These are phyloP conservation scores for Bassia scoparia DNA, from an alignment of 148 eudicot genomes.

Conservation along the genomic window DNA sequence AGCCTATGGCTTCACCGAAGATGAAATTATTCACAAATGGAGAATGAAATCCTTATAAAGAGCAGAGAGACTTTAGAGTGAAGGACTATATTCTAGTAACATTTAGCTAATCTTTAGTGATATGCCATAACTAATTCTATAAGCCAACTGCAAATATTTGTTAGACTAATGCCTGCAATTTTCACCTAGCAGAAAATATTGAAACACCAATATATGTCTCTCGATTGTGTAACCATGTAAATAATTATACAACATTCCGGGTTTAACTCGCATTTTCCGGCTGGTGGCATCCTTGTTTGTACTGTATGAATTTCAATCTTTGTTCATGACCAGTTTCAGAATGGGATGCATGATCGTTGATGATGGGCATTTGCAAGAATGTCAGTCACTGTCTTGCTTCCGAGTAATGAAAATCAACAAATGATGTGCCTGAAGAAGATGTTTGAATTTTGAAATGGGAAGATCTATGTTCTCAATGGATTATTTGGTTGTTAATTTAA, in stretches of 20 bases:
- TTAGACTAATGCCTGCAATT: not conserved
- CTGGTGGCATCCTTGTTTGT: not conserved
- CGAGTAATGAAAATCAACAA: slow-evolving; percentile 54
- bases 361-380: slow-evolving; percentile 53
- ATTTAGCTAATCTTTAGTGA: too few relatives aligned
- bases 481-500: too few relatives aligned
- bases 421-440: slow-evolving; percentile 54
- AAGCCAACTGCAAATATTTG: not conserved
- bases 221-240: slow-evolving; percentile 73
- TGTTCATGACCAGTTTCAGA: slow-evolving; percentile 50
- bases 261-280: slow-evolving; percentile 11
- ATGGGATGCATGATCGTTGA: slow-evolving; percentile 58
- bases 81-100: too few relatives aligned
- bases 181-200: slow-evolving; percentile 44
- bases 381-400: slow-evolving; percentile 58
- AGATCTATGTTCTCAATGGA: too few relatives aligned
- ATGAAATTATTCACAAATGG: too few relatives aligned
- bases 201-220: slow-evolving; percentile 53
- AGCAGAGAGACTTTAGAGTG: too few relatives aligned
- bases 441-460: too few relatives aligned
- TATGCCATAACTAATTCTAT: not conserved
- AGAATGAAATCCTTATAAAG: too few relatives aligned
- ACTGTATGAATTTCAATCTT: not conserved
- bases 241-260: not conserved
- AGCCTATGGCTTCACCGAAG: too few relatives aligned